Percentiles rank a stretch among this genome's conserved stretches.
Evolutionary conservation across 495 filamentous ascomycete species (phyloP).

Genomic region (Penicillium flavigenum): DNA sequence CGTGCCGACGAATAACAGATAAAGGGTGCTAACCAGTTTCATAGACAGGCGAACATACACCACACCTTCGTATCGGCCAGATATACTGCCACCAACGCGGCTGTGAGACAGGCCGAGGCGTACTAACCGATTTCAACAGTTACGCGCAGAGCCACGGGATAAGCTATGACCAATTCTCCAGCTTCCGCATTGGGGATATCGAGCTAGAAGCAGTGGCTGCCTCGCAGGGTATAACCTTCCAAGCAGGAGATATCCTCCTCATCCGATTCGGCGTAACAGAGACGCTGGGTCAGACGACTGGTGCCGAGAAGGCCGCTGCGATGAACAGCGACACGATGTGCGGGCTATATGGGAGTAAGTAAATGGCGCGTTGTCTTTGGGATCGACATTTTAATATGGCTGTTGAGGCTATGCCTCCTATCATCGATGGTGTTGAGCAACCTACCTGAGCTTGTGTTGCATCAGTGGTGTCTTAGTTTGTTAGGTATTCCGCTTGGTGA

Average conservation of each 20-base stretch:
- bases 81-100: slow-evolving; percentile 34
- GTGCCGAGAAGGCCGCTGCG: slow-evolving; percentile 29
- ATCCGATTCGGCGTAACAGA: slow-evolving; percentile 49
- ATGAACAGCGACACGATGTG: slow-evolving; percentile 9
- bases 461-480: slow-evolving; percentile 42
- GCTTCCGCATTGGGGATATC: slow-evolving; percentile 30
- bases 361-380: slow-evolving; percentile 37
- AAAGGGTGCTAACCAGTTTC: neutral
- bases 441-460: slow-evolving; percentile 30
- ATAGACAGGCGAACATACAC: neutral
- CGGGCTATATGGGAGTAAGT: slow-evolving; percentile 27
- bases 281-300: slow-evolving; percentile 28
- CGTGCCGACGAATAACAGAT: too few relatives aligned
- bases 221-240: slow-evolving; percentile 34
- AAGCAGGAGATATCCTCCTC: slow-evolving; percentile 45
- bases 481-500: slow-evolving; percentile 59
- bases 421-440: slow-evolving; percentile 18
- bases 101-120: slow-evolving; percentile 45
- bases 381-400: slow-evolving; percentile 32
- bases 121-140: slow-evolving; percentile 46
- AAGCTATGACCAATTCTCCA: slow-evolving; percentile 35
- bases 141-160: slow-evolving; percentile 38
- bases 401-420: slow-evolving; percentile 29
- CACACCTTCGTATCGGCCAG: neutral
- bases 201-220: slow-evolving; percentile 36